Evolutionary conservation across 371 early-diverging fungal genomes (phyloP), one percentile per base, ranked within the genome.

Genomic region (Blakeslea trispora): DNA sequence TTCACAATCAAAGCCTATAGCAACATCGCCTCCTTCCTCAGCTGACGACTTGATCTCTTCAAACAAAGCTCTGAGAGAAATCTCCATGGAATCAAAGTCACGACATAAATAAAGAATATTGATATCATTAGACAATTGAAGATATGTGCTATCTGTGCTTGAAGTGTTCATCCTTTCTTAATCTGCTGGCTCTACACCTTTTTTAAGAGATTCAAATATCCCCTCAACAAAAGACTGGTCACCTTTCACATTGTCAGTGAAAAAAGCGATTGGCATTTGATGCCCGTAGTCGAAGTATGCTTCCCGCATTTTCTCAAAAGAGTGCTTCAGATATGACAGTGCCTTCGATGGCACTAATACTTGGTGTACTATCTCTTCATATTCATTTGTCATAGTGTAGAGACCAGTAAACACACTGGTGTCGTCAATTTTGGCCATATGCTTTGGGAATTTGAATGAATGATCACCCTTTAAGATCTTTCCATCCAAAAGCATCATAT

Each of bases 391-490:
- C 21, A 49, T 18, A 9, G 50, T 49, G n/a, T 45, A 45, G 13
- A 45, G 24, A 13, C 24, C 45, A 8, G 45, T 45, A 28, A 49
- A 49, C 9, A 21, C 37, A 37, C 50, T 49, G 9, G 18, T 19
- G 6, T 35, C 17, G 0, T 37, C 50, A 9, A 37, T 17, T 37
- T 49, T 49, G 1, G 53, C 53, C 43, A 53, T 53, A 19, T 53
- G 53, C 19, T 53, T 43, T 22, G 44, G 13, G 31, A 53, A 31
- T 15, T 53, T 53, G 18, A 53, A 50, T 14, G 24, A 37, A 18
- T 53, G 53, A 43, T 53, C 44, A 7, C 53, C 52, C n/a, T 42
- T 28, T 17, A 51, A 28, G 18, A 39, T 22, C 2, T 51, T 51
- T 32, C 52, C 52, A 7, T 42, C 52, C 15, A 42, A 17, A 11